Evolutionary conservation across 2,329 filamentous ascomycete species (phyloP), one percentile per base, ranked within the genome.

Genomic region (Colletotrichum sp.): DNA sequence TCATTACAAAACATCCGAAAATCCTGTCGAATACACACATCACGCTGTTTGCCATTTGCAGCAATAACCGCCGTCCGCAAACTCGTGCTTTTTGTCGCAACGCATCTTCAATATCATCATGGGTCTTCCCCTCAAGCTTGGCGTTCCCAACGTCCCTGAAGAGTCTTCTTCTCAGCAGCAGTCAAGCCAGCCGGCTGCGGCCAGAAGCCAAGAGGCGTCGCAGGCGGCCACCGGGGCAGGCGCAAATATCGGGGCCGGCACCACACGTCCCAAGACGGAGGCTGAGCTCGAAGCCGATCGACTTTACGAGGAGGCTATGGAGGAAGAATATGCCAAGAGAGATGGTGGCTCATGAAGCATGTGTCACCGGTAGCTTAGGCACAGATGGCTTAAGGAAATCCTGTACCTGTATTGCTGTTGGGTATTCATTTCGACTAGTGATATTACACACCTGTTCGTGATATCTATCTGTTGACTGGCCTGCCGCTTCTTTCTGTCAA

Each of bases 241-340:
- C 15, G 85, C 83, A n/a, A 83, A 89, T 79, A 88, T 87, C 0
- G 88, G 87, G n/a, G 88, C 87, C 0, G 88, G 87, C 2, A 83
- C 80, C 7, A 87, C 86, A 15, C 80, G 87, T 71, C 82, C 84
- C 52, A 89, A 89, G 84, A 89, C 88, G 1, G 86, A 87, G 64
- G 87, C 83, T 5, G 88, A 90, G 81, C 77, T 85, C 72, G 87
- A 89, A 78, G 89, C 89, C 2, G 89, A 90, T 77, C 80, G 85
- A 28, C 71, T 85, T 55, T 90, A 90, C 68, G 88, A 90, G 75
- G 88, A 90, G 81, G 81, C 83, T 6, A 90, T 90, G 80, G 89
- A 90, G 83, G 89, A 90, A 58, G 88, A 90, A 81, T 90, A 90
- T 77, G 89, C 88, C 60, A 90, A 89, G 84, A 82, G 88, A 48